Base-by-base conservation (phyloP, 176 grass and related monocot genomes). In the Oryza brachyantha region DNA sequence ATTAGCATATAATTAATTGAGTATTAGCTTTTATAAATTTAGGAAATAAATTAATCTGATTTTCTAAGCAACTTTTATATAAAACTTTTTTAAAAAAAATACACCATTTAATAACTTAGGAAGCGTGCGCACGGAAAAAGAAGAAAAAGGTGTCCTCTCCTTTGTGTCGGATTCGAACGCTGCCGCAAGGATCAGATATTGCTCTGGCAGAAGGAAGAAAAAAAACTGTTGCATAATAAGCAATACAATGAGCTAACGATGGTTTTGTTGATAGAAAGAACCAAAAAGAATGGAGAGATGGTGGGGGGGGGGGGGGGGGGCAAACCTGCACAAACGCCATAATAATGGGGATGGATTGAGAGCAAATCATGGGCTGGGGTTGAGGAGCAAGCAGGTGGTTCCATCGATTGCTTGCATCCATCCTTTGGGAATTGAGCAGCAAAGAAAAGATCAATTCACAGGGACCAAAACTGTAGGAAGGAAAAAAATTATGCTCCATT, bases 381-480 rank as follows among this genome's bases (percentile, higher is more conserved):
- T 84, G 45, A 38, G 63, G 59, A 54, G 35, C 21, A 52, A 52
- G 72, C 80, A 74, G 64, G 64, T 68, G 57, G 36, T 36, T 65
- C 70, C 82, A 84, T 89, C 82, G 82, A 84, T 84, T 72, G 50
- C 86, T 84, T 76, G 40, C 86, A 17, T 16, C 43, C 86, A 17
- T 16, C 43, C 86, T 70, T 89, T 35, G 87, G 87, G 65, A 89
- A 89, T 81, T 84, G 87, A 5, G 76, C 70, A 68, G 32, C 8
- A 48, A 48, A 84, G 52, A 80, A 67, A 45, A 66, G 21, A 35
- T 13, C 64, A 6, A 36, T 36, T 36, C 35, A 28, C 8, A 57
- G 52, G 21, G 52, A n/a, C 52, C 52, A 57, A 57, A 22, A 22
- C n/a, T 22, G 17, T 22, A 55, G 5, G 10, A 55, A 55, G 22